Evolutionary conservation across 164 flowering plant species (phyloP), one percentile per base, ranked within the genome.

Genomic region (Macadamia integrifolia): DNA sequence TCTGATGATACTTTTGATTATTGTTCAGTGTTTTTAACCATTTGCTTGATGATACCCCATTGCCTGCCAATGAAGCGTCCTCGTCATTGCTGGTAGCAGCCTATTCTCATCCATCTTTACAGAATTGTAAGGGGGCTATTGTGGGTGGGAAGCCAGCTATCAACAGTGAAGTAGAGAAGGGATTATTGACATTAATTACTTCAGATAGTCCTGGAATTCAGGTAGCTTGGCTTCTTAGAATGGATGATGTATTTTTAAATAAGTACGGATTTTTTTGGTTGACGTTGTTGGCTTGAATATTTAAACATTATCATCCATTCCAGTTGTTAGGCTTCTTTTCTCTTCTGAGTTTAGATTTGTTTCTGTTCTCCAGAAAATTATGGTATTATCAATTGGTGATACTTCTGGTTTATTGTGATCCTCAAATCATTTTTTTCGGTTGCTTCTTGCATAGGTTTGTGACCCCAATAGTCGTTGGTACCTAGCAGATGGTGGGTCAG

Each of bases 391-490:
- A 14, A 67, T 46, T 23, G 28, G 6, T 50, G 52, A 49, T 60
- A 53, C 43, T 58, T 60, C 44, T 61, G 30, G 17, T 65, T 61
- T 57, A 46, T 52, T 64, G 61, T 74, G 64, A 67, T 72, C 76
- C 62, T 71, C 64, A 60, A 77, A 58, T 78, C 71, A 75, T 77
- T 65, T 68, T 42, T 56, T 31, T 73, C 71, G 66, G 67, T 67
- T 71, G 17, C 73, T 23, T 72, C 67, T 75, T 72, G 73, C 50
- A 15, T 79, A 93, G 98, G 96, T 91, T 59, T 87, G 92, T 79
- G 98, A 93, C 66, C 95, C 97, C 74, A 93, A 89, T 78, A 90
- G 92, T 67, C 93, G 85, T 61, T 93, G 98, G 98, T 93, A 87
- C 82, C 82, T 85, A 67, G 97, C 97, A 65, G 97, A 91, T 78